These are phyloP conservation scores for Isatis lusitanica DNA, from an alignment of 441 rosid species.

Conservation along the genomic window DNA sequence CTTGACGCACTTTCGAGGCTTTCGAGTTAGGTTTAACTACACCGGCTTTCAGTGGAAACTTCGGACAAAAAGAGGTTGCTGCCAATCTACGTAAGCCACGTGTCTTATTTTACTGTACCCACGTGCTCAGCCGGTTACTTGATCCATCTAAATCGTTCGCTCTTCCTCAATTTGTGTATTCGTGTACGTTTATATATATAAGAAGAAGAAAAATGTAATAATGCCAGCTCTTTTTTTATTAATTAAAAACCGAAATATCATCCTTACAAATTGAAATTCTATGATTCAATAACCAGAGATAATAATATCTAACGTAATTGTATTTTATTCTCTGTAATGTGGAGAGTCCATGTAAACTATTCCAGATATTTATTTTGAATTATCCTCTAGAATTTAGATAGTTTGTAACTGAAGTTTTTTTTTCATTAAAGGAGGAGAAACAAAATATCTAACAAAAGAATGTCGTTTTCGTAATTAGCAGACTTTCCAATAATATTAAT, in stretches of 20 bases:
- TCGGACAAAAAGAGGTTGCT: background rate
- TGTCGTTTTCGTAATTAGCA: conserved; percentile 36
- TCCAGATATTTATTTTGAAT: background rate
- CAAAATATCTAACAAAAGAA: conserved; percentile 30
- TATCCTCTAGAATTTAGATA: background rate
- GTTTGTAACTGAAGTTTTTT: conserved; percentile 31
- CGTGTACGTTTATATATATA: conserved; percentile 22
- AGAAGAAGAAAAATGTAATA: background rate
- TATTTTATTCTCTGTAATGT: background rate
- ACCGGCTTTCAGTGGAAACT: conserved; percentile 30
- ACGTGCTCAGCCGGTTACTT: conserved; percentile 32
- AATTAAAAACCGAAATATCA: background rate
- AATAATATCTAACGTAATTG: background rate
- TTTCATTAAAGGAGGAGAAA: conserved; percentile 4
- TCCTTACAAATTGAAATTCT: background rate
- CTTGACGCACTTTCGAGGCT: conserved; percentile 2
- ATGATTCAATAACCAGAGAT: background rate
- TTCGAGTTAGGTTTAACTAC: conserved; percentile 29
- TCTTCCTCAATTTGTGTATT: conserved; percentile 1
- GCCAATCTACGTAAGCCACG: conserved; percentile 29
- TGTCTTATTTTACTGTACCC: background rate
- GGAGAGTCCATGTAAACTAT: conserved; percentile 10
- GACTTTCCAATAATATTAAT: background rate
- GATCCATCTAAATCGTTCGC: conserved; percentile 16
- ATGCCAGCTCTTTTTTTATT: background rate